phyloP scores from a whole-genome alignment of 768 basidiomycete genomes.

The Podaxis pistillaris region DNA sequence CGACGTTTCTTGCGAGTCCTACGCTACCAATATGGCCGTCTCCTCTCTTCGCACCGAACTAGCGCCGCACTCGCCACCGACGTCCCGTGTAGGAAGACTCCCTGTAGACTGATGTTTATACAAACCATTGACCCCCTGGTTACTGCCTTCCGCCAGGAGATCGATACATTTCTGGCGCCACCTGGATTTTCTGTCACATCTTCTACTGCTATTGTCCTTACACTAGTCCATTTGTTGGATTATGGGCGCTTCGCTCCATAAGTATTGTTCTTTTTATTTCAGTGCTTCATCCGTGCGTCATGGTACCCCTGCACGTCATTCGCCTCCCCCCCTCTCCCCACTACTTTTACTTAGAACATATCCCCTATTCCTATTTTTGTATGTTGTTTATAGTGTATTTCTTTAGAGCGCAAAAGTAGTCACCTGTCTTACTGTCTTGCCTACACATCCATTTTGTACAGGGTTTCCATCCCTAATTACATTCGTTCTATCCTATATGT shows the following conservation, averaged over 20 bases:
- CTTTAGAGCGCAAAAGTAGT: constrained; percentile 3
- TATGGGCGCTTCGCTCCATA: constrained; percentile 3
- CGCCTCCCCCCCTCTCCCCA: background rate
- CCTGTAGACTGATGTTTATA: background rate
- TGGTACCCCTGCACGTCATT: background rate
- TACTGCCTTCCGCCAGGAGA: background rate
- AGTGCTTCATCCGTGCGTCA: background rate
- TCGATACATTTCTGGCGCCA: background rate
- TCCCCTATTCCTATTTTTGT: constrained; percentile 2
- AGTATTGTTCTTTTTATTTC: constrained; percentile 1
- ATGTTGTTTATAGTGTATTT: constrained; percentile 2
- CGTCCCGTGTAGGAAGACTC: constrained; percentile 14
- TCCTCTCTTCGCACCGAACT: constrained; percentile 44
- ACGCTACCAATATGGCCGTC: constrained; percentile 41
- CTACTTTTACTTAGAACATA: background rate
- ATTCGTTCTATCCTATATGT: background rate
- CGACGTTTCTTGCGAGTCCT: constrained; percentile 24
- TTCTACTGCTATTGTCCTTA: background rate
- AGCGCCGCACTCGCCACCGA: constrained; percentile 22
- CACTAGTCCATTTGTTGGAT: background rate
- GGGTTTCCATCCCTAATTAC: background rate
- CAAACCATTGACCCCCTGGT: background rate
- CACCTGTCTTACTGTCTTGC: background rate
- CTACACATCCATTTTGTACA: constrained; percentile 1
- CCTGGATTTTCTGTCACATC: background rate